phyloP scores from a whole-genome alignment of 2,329 filamentous ascomycete species.

The Lachnellula arida region DNA sequence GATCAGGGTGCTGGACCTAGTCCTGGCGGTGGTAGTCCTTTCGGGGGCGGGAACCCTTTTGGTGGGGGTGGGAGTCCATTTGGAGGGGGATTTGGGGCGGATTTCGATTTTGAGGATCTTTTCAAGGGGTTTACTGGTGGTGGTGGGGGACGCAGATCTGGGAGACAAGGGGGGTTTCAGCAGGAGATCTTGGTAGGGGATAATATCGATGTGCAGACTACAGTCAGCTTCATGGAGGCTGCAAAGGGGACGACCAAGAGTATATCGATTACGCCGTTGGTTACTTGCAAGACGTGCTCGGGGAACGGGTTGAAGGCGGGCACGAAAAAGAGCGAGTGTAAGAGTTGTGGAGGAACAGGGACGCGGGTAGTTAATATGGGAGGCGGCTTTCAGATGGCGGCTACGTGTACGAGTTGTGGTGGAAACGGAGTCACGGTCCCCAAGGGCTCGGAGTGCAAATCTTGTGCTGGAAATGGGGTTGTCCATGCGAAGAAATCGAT shows the following conservation, averaged over 20 bases:
- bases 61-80: constrained; percentile 49
- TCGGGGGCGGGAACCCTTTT: constrained; percentile 61
- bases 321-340: constrained; percentile 67
- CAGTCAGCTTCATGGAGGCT: constrained; percentile 92
- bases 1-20: constrained; percentile 62
- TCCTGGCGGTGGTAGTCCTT: constrained; percentile 57
- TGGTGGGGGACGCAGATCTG: constrained; percentile 43
- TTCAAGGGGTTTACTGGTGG: constrained; percentile 72
- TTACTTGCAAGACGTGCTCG: constrained; percentile 74
- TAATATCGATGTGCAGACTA: constrained; percentile 90
- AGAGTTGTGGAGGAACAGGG: constrained; percentile 79
- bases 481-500: constrained; percentile 79
- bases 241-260: constrained; percentile 87
- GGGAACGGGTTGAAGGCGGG: constrained; percentile 84
- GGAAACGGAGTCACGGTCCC: constrained; percentile 75
- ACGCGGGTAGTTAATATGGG: constrained; percentile 84
- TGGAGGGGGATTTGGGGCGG: constrained; percentile 63
- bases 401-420: constrained; percentile 76
- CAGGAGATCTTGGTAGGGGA: constrained; percentile 85
- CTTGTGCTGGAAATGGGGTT: constrained; percentile 79
- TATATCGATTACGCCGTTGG: constrained; percentile 78
- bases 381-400: constrained; percentile 93
- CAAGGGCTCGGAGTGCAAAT: constrained; percentile 72
- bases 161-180: constrained; percentile 61
- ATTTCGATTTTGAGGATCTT: constrained; percentile 94